A percentile compares a stretch with the other conserved stretches of the same genome.
phyloP scores from a whole-genome alignment of 2,329 filamentous ascomycete species.

The Phaeosphaeria sp. region DNA sequence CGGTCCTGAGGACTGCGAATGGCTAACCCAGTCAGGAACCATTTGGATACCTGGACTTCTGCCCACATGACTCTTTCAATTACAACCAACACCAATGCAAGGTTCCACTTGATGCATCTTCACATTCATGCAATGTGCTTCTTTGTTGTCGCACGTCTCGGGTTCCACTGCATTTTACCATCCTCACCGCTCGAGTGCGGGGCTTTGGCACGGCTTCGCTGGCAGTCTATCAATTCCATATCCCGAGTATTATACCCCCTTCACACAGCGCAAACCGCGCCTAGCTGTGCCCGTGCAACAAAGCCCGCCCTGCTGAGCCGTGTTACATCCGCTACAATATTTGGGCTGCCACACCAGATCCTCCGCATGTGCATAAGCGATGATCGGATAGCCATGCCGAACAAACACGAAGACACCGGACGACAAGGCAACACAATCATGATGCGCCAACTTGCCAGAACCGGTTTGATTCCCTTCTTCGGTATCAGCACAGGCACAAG shows the following conservation, averaged over 20 bases:
- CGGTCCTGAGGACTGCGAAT: background rate
- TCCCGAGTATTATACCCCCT: conserved; percentile 8
- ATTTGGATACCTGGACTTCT: background rate
- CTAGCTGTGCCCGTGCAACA: conserved; percentile 3
- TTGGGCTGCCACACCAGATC: conserved; percentile 12
- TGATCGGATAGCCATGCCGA: conserved; percentile 13
- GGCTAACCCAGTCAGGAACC: background rate
- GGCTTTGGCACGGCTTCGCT: conserved; percentile 3
- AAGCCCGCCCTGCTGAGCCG: conserved; percentile 8
- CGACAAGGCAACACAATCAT: conserved; percentile 2
- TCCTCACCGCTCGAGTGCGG: conserved; percentile 17
- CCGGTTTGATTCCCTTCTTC: background rate
- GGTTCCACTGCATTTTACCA: conserved; percentile 3
- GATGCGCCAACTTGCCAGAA: background rate
- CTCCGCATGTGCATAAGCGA: conserved; percentile 3
- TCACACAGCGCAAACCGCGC: conserved; percentile 19
- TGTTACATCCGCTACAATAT: conserved; percentile 11
- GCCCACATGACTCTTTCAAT: conserved; percentile 13
- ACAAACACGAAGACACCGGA: conserved; percentile 3
- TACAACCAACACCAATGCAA: conserved; percentile 7
- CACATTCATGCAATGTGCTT: background rate
- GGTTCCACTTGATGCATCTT: conserved; percentile 2
- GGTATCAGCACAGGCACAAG: background rate
- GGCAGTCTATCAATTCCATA: conserved; percentile 5
- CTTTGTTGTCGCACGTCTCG: conserved; percentile 9